These are phyloP conservation scores for Eimeria sp. DNA, from an alignment of 169 alveolate species.

Conservation along the genomic window DNA sequence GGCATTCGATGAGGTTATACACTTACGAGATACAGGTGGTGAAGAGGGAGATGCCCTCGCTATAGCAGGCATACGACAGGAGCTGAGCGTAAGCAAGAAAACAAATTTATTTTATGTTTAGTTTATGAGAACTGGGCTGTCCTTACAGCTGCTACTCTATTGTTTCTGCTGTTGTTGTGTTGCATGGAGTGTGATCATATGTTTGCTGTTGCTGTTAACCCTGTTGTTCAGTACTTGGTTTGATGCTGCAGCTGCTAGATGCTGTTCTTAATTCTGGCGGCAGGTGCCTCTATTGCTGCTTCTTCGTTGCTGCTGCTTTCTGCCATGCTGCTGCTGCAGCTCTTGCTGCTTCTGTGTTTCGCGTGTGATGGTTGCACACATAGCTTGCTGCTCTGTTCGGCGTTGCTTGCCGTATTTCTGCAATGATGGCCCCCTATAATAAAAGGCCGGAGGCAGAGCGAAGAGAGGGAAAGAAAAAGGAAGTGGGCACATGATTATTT, in stretches of 20 bases:
- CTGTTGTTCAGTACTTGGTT: not conserved
- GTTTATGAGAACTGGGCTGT: not conserved
- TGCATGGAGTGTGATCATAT: not conserved
- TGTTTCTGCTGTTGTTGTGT: not conserved
- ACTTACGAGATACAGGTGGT: not conserved
- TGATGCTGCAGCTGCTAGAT: not conserved
- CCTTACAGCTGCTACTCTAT: not conserved
- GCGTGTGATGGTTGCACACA: not conserved
- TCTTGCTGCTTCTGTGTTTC: not conserved
- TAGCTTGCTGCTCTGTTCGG: not conserved
- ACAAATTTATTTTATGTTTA: too few relatives aligned
- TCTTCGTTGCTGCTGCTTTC: not conserved
- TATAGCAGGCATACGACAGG: conserved; percentile 36
- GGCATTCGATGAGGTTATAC: conserved; percentile 23
- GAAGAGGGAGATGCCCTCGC: conserved; percentile 14
- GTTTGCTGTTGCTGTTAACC: not conserved
- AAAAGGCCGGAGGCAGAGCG: not conserved
- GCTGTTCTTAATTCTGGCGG: not conserved
- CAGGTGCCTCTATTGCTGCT: not conserved
- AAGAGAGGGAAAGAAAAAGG: not conserved
- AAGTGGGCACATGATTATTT: too few relatives aligned
- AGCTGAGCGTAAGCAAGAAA: not conserved
- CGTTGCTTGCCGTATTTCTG: not conserved
- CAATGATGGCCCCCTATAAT: not conserved
- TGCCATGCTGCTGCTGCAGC: not conserved